Evolutionary conservation across 2,329 filamentous ascomycete species (phyloP).

Genomic region (Paecilomyces sp.): DNA sequence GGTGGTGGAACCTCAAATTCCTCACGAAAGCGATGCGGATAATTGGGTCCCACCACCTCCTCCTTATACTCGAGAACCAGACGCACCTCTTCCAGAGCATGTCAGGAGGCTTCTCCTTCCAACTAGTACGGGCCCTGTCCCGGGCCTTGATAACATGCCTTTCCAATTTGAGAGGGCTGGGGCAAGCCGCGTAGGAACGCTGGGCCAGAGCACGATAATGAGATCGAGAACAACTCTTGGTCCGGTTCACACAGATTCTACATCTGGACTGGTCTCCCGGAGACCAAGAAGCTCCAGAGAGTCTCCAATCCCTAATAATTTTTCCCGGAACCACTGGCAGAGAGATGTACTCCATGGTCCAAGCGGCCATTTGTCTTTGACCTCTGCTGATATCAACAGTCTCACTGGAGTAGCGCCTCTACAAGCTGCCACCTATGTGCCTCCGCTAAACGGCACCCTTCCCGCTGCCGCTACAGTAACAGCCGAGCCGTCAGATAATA

Average conservation of each 20-base stretch:
- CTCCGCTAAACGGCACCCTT: background rate
- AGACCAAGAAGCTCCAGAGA: slow-evolving; percentile 13
- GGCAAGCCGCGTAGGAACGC: slow-evolving; percentile 18
- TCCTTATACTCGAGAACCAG: slow-evolving; percentile 51
- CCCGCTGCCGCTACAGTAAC: background rate
- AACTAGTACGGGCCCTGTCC: slow-evolving; percentile 11
- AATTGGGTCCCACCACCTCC: slow-evolving; percentile 84
- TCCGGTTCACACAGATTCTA: slow-evolving; percentile 19
- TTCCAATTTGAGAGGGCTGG: slow-evolving; percentile 14
- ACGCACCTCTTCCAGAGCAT: slow-evolving; percentile 30
- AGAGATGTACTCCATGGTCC: slow-evolving; percentile 3
- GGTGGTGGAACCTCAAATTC: slow-evolving; percentile 58
- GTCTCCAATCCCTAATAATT: slow-evolving; percentile 6
- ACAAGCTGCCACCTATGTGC: background rate
- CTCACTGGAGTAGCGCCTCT: background rate
- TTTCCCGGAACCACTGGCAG: slow-evolving; percentile 7
- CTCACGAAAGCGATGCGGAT: slow-evolving; percentile 80
- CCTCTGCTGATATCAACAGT: background rate
- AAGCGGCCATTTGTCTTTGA: background rate
- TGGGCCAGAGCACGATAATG: slow-evolving; percentile 12
- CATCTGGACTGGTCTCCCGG: slow-evolving; percentile 10
- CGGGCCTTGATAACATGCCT: slow-evolving; percentile 6
- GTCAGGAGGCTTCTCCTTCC: slow-evolving; percentile 27
- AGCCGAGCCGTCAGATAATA: background rate
- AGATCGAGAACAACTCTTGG: slow-evolving; percentile 21